Evolutionary conservation across 805 yeast genomes (phyloP), one percentile per base, ranked within the genome.

Genomic region (Wickerhamiella qilinensis): DNA sequence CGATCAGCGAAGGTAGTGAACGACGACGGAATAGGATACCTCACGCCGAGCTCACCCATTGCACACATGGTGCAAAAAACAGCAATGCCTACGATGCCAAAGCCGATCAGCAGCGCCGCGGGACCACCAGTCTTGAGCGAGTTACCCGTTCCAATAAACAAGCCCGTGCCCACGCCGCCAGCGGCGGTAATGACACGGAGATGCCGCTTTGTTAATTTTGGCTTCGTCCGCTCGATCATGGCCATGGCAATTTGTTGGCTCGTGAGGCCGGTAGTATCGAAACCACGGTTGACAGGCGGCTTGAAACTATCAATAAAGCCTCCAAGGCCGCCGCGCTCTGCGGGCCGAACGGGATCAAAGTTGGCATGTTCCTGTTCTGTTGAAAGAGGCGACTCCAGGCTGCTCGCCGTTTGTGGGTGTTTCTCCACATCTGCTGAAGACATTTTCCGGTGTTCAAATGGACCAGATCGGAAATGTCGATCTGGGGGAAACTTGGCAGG

Each of bases 101-200:
- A 72, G 27, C 69, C 67, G 34, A 72, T 51, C 22, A 72, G 51
- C 40, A 71, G 56, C 4, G 74, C 65, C 3, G 65, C 71, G 12
- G 73, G 71, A 6, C 74, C 73, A 38, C 71, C 71, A 15, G 43
- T 50, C 25, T 55, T 51, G 32, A 72, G 57, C 9, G 73, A 61
- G 20, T 58, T 50, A 36, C 74, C 73, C 1, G 69, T 58, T 30
- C 71, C 67, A 24, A 72, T 54, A 46, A 69, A 72, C 25, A 73
- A 55, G 45, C 77, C 77, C 19, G 86, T 77, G 49, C 93, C 93
- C 41, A 80, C 75, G 39, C 86, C 76, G 38, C 86, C 83, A 41
- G 85, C 85, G 40, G 79, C 62, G 25, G 88, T 81, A 51, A 81
- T 75, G 71, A 79, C 71, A 44, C 54, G 56, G 35, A 58, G 25